Base-by-base conservation (phyloP, 2,329 filamentous ascomycete species). In the Paraphoma sp. region DNA sequence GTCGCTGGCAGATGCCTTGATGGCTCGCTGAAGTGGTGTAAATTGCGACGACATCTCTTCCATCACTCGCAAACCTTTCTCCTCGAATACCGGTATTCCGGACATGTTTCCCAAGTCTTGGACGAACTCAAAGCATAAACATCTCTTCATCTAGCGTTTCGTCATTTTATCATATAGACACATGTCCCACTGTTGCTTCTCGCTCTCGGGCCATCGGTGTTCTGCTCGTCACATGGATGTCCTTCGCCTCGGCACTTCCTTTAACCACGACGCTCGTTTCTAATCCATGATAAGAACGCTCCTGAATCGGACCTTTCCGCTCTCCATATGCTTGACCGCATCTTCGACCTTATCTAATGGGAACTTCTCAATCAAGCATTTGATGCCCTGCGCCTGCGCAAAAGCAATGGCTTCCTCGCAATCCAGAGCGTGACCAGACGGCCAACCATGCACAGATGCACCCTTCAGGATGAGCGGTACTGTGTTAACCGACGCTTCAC, bases 301-400 rank as follows among this genome's bases (percentile, higher is more conserved):
- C 55, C 83, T 77, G 67, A 86, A 85, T 53, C 83, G 74, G 11
- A 81, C 81, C 57, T 79, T 81, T 8, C 82, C 82, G 31, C 70
- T 78, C 53, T 79, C 44, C 82, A 84, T 84, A 51, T 81, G 76
- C 57, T 81, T 75, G 65, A 81, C 74, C 6, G 83, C 83, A 54
- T 82, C 80, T 64, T 80, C 79, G 23, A 74, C 82, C 69, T 83
- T 77, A 28, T 81, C 79, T 16, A 85, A 72, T 4, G 81, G 80
- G 63, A 84, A 86, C 62, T 78, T 81, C 72, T 85, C 81, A 36
- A 85, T 70, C 80, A 84, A 75, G 64, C 82, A 84, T 33, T 84
- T 77, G 53, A 85, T 77, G 7, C 73, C 75, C 44, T 84, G 78
- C 18, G 74, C 67, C 58, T 80, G 59, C 1, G 82, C 80, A 65